Evolutionary conservation across 768 basidiomycete species (phyloP).

Genomic region (Amanita fuliginea): DNA sequence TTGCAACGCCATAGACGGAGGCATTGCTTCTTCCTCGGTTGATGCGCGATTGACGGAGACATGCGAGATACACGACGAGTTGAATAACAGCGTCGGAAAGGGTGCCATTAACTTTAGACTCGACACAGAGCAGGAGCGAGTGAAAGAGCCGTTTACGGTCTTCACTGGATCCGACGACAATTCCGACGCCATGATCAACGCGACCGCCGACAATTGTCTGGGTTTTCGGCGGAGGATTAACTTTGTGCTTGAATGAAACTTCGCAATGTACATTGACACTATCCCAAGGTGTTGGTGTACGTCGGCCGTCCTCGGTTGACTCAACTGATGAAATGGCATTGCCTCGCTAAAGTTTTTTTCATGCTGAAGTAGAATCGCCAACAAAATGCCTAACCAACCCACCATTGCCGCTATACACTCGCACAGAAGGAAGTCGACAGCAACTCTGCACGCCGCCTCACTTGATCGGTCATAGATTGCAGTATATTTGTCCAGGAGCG

Average conservation of each 20-base stretch:
- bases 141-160: background rate
- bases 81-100: constrained; percentile 3
- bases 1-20: constrained; percentile 10
- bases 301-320: too few relatives aligned
- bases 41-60: constrained; percentile 11
- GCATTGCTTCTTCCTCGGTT: constrained; percentile 8
- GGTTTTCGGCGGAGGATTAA: background rate
- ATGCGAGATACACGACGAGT: constrained; percentile 8
- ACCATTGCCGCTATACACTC: background rate
- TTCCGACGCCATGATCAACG: background rate
- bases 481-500: background rate
- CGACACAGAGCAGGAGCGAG: background rate
- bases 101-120: background rate
- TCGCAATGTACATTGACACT: too few relatives aligned
- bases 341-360: too few relatives aligned
- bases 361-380: too few relatives aligned
- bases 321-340: too few relatives aligned
- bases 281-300: too few relatives aligned
- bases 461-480: background rate
- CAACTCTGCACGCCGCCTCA: background rate
- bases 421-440: background rate
- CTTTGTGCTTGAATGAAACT: too few relatives aligned
- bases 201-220: background rate
- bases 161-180: background rate
- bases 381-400: background rate